These are phyloP conservation scores for Candida patagonica DNA, from an alignment of 805 yeast species.

Conservation along the genomic window DNA sequence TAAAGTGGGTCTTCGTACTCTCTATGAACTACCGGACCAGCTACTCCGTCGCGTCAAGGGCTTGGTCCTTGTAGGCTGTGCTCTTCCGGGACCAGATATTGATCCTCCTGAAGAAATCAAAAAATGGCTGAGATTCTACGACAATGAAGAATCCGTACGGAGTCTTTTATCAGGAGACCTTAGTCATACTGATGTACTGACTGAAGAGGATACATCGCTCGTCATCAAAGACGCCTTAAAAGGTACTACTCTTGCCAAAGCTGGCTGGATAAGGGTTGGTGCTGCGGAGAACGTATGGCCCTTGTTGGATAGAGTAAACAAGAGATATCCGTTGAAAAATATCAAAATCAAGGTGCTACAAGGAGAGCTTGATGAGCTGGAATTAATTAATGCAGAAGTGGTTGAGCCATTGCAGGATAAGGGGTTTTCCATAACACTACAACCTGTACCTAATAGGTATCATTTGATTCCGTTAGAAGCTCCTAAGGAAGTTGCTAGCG, in stretches of 20 bases:
- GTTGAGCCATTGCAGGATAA: neutral
- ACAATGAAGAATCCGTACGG: neutral
- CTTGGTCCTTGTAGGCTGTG: neutral
- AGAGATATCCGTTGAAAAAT: neutral
- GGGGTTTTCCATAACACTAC: neutral
- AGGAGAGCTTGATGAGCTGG: neutral
- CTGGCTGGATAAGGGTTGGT: neutral
- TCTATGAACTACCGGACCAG: neutral
- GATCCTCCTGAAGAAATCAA: neutral
- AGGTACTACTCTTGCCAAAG: neutral
- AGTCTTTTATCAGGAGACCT: neutral
- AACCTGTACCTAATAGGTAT: neutral
- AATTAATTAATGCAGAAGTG: neutral
- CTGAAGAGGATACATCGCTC: neutral
- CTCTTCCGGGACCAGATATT: neutral
- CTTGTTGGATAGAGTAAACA: neutral
- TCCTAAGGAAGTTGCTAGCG: neutral
- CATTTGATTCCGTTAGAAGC: neutral
- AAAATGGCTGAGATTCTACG: neutral
- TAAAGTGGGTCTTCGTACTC: neutral
- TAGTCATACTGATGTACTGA: neutral
- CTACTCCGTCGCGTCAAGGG: neutral
- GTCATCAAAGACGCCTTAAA: neutral
- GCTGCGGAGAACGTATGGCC: neutral
- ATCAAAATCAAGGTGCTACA: too few relatives aligned